Base-by-base conservation (phyloP, 2,329 filamentous ascomycete species). In the Drechslerella dactyloides region DNA sequence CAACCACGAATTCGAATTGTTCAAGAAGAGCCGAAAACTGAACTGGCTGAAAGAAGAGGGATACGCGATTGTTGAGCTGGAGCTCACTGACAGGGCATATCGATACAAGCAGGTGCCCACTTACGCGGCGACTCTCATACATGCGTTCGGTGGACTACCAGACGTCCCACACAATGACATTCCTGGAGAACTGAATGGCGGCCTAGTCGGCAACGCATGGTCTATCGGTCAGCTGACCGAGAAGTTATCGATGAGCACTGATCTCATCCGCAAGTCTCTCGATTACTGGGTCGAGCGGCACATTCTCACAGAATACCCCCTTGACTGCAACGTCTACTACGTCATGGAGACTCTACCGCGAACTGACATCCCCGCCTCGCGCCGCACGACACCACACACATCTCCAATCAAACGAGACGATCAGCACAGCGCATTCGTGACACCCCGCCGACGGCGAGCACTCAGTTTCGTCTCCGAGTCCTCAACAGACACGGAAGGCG, bases 1-100 rank as follows among this genome's bases (percentile, higher is more conserved):
- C 79, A 88, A 89, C 64, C 79, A 83, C 3, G 88, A 88, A 13
- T 97, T 96, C 77, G 88, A 93, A 77, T 82, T 84, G 3, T 85
- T 94, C 75, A 97, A 97, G 78, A 84, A 89, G 27, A 89, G 90
- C 61, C 87, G 93, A 58, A 96, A 93, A 80, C 85, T 99, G 37
- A 90, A 88, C 46, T 97, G 93, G 93, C 84, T 96, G 58, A 88
- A 93, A 75, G 87, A 90, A 8, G 82, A 96, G 0, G 93, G 93
- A 1, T 87, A 89, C 70, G 91, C 90, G 13, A 88, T 85, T 0
- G 87, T 99, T 7, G 89, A 90, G 74, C 84, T 99, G 1, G 89
- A 93, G 75, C 83, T 99, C 1, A 85, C 89, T 75, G 94, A 97
- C 79, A 88, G 94, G 21, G 86, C 84, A 0, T 83, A 96, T 63